Evolutionary conservation across 1,284 basidiomycete genomes (phyloP).

Genomic region (Ceraceosorus guamensis): DNA sequence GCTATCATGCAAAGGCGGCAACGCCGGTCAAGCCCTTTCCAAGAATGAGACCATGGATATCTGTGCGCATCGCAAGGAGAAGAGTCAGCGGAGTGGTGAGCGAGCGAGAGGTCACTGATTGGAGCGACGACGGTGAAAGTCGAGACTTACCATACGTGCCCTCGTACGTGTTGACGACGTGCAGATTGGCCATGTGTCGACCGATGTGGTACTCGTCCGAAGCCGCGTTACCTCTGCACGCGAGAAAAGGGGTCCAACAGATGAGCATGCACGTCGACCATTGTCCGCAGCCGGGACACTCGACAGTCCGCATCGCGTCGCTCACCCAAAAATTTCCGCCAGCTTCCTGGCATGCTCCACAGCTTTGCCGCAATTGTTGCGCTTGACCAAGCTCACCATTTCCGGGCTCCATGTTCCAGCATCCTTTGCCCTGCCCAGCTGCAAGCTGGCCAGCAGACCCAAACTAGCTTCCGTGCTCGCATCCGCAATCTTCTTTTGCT

Average conservation of each 20-base stretch:
- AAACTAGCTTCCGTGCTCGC: conserved; percentile 77
- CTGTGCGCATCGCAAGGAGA: conserved; percentile 71
- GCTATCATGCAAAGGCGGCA: too few species aligned
- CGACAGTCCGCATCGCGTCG: conserved; percentile 82
- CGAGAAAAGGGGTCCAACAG: conserved; percentile 1
- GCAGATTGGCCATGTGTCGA: conserved; percentile 34
- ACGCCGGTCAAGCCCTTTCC: conserved; percentile 85
- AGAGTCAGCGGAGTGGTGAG: conserved; percentile 25
- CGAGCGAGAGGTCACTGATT: too few species aligned
- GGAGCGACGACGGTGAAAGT: too few species aligned
- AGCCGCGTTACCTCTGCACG: conserved; percentile 49
- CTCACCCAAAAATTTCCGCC: conserved; percentile 65
- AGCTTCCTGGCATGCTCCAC: conserved; percentile 33
- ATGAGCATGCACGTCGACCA: conserved; percentile 50
- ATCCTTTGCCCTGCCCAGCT: conserved; percentile 87
- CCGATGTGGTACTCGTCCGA: conserved; percentile 34
- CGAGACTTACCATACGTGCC: conserved; percentile 35
- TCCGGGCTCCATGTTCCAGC: conserved; percentile 69
- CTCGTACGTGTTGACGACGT: conserved; percentile 43
- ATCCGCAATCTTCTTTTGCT: conserved; percentile 94
- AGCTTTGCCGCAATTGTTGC: conserved; percentile 92
- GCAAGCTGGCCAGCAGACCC: conserved; percentile 61
- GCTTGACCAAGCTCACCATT: conserved; percentile 79
- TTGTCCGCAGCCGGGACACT: too few species aligned
- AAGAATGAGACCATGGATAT: conserved; percentile 70